Percentiles rank a stretch among this genome's conserved stretches.
These are phyloP conservation scores for Dysphania ambrosioides DNA, from an alignment of 148 eudicot genomes.

Conservation along the genomic window DNA sequence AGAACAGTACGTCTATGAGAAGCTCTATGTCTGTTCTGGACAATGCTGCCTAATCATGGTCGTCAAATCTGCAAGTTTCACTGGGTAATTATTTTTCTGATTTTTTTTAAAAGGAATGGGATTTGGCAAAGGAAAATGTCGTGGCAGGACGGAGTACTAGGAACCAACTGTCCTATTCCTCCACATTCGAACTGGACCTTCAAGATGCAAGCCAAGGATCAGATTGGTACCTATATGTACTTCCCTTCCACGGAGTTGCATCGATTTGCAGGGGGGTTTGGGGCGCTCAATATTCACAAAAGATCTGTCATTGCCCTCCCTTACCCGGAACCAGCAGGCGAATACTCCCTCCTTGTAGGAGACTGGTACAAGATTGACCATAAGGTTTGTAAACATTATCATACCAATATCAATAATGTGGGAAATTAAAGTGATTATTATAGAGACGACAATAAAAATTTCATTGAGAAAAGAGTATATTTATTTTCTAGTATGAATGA, in stretches of 20 bases:
- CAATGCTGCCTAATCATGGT: too few relatives aligned
- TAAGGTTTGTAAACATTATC: conserved; percentile 42
- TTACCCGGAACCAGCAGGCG: conserved; percentile 51
- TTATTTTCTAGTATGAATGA: too few relatives aligned
- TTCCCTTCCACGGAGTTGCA: conserved; percentile 79
- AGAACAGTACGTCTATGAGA: too few relatives aligned
- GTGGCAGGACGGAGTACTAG: conserved; percentile 91
- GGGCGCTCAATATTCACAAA: conserved; percentile 49
- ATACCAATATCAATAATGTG: too few relatives aligned
- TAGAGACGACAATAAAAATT: too few relatives aligned
- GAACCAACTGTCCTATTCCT: conserved; percentile 88
- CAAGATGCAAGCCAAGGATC: conserved; percentile 83
- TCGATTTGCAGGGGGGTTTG: conserved; percentile 74
- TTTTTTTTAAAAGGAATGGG: conserved; percentile 55
- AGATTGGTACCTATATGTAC: conserved; percentile 67
- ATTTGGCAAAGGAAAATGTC: conserved; percentile 67
- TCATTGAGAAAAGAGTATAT: too few relatives aligned
- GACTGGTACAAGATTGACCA: conserved; percentile 77
- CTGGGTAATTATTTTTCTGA: too few relatives aligned
- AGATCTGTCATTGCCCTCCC: conserved; percentile 60
- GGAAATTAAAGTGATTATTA: too few relatives aligned
- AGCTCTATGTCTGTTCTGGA: too few relatives aligned
- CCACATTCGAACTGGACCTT: conserved; percentile 73
- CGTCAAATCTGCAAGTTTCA: too few relatives aligned
- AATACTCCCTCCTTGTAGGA: conserved; percentile 50